These are phyloP conservation scores for Paecilomyces formosus DNA, from an alignment of 2,329 filamentous ascomycete genomes.

Conservation along the genomic window DNA sequence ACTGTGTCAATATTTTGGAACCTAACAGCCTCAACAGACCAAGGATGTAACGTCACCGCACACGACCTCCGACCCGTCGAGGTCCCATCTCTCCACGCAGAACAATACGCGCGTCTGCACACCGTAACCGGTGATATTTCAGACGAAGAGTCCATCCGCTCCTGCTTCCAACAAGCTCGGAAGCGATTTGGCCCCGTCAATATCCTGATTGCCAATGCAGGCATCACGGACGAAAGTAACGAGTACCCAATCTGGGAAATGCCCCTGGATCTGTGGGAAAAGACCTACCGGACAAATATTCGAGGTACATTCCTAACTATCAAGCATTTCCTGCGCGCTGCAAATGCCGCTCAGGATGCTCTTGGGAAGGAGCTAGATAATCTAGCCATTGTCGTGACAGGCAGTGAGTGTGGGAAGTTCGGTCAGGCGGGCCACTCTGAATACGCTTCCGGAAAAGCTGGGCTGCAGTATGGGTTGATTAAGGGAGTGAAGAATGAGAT, in stretches of 20 bases:
- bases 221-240: constrained; percentile 44
- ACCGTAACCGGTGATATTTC: constrained; percentile 42
- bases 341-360: constrained; percentile 32
- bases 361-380: constrained; percentile 38
- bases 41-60: constrained; percentile 49
- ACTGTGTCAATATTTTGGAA: not conserved
- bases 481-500: constrained; percentile 50
- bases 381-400: constrained; percentile 47
- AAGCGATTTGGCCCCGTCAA: constrained; percentile 44
- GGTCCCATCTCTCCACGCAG: constrained; percentile 16
- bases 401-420: constrained; percentile 46
- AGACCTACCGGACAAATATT: constrained; percentile 43
- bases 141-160: constrained; percentile 38
- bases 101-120: constrained; percentile 29
- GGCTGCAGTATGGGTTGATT: constrained; percentile 47
- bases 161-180: constrained; percentile 34
- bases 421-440: constrained; percentile 45
- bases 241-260: constrained; percentile 48
- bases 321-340: constrained; percentile 46
- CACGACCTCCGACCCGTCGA: constrained; percentile 39
- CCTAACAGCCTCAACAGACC: constrained; percentile 24
- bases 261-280: constrained; percentile 45
- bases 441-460: constrained; percentile 46
- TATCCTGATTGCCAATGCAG: constrained; percentile 48
- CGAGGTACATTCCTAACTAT: constrained; percentile 49